A percentile compares a stretch with the other conserved stretches of the same genome.
phyloP scores from a whole-genome alignment of 306 rosid genomes.

The Elaeagnus macrophylla region DNA sequence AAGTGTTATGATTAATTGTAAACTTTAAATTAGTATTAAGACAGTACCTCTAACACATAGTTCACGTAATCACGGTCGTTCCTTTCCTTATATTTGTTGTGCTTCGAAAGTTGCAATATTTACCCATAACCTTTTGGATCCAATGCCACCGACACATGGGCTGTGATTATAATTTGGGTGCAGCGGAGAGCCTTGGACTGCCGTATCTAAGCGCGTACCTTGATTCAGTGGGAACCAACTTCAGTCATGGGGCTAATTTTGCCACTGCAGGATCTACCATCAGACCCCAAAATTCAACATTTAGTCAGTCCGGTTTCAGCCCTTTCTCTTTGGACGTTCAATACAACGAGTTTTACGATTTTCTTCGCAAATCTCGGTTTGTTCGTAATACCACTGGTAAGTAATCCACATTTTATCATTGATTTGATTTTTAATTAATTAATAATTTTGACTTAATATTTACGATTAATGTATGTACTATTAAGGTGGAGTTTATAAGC shows the following conservation, averaged over 20 bases:
- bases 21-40: too few species aligned
- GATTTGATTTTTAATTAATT: too few species aligned
- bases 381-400: conserved; percentile 29
- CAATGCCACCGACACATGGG: conserved; percentile 5
- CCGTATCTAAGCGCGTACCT: conserved; percentile 57
- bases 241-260: conserved; percentile 61
- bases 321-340: conserved; percentile 66
- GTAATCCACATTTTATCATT: background rate
- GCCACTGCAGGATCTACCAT: conserved; percentile 73
- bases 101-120: background rate
- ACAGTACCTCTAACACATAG: too few species aligned
- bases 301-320: conserved; percentile 56
- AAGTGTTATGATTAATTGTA: too few species aligned
- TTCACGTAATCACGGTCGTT: too few species aligned
- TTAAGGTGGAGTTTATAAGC: conserved; percentile 28
- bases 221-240: conserved; percentile 64
- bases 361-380: conserved; percentile 36
- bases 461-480: background rate
- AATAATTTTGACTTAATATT: too few species aligned
- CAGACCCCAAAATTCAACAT: conserved; percentile 52
- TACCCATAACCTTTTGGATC: background rate
- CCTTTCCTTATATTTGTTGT: too few species aligned
- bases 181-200: conserved; percentile 45
- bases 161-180: conserved; percentile 3
- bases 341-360: conserved; percentile 42